Conservation (phyloP, 78 protist species). For the Protostelium mycophagum region DNA sequence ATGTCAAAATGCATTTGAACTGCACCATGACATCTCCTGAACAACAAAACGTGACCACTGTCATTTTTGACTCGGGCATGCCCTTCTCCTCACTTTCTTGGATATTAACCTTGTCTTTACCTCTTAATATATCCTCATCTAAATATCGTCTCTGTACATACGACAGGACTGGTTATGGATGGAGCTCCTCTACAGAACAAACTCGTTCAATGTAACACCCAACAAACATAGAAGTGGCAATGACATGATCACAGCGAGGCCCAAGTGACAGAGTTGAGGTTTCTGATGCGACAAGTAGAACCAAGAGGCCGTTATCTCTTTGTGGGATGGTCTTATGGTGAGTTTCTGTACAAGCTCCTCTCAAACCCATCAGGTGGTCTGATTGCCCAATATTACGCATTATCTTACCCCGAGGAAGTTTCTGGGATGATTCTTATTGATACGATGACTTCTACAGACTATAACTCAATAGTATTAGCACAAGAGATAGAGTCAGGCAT, state of each 20-base stretch:
- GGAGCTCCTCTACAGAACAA: neutral
- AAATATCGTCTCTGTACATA: neutral
- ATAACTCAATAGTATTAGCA: neutral
- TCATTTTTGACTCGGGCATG: neutral
- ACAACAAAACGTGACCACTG: neutral
- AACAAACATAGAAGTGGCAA: neutral
- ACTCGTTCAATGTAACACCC: neutral
- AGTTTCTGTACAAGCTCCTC: neutral
- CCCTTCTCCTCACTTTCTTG: neutral
- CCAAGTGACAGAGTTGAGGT: neutral
- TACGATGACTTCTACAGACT: neutral
- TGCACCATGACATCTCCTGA: neutral
- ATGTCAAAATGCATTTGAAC: neutral
- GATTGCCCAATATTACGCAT: neutral
- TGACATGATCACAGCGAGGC: neutral
- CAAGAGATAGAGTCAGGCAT: neutral
- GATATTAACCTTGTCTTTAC: neutral
- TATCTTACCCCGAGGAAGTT: neutral
- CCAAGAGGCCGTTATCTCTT: neutral
- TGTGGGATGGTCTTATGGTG: neutral
- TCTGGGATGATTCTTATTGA: neutral
- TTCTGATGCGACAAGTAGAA: neutral
- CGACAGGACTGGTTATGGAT: neutral
- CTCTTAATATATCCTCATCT: neutral
- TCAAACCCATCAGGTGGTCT: neutral